Conservation (phyloP, 2,329 filamentous ascomycete genomes). For the Huntiella decipiens region DNA sequence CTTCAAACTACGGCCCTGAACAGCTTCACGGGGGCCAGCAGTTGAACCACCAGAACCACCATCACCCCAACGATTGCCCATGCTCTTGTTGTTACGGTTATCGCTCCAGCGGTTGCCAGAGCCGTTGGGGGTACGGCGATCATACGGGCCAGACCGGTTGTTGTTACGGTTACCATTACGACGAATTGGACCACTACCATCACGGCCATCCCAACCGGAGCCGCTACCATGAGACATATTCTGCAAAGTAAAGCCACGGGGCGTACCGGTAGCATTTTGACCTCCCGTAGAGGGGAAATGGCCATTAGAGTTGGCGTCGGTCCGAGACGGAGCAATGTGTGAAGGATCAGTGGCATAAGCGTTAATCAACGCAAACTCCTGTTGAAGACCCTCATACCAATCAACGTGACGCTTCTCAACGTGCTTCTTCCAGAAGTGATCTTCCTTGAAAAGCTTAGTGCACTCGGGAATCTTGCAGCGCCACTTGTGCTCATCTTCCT, state of each 20-base stretch:
- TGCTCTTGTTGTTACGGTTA: constrained; percentile 27
- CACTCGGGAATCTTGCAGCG: constrained; percentile 93
- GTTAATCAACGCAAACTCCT: constrained; percentile 84
- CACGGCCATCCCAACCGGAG: constrained; percentile 37
- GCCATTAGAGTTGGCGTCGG: constrained; percentile 86
- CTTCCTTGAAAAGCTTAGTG: constrained; percentile 90
- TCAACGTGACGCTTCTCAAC: constrained; percentile 88
- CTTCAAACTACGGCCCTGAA: constrained; percentile 80
- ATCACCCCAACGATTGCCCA: constrained; percentile 46
- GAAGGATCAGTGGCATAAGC: constrained; percentile 85
- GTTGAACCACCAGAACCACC: constrained; percentile 54
- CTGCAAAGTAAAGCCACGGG: constrained; percentile 74
- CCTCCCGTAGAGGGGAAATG: constrained; percentile 73
- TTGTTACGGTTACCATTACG: constrained; percentile 26
- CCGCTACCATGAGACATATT: constrained; percentile 39
- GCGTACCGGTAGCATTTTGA: constrained; percentile 63
- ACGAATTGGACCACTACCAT: constrained; percentile 45
- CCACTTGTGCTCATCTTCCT: constrained; percentile 94
- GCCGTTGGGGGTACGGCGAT: constrained; percentile 40
- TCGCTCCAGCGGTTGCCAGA: constrained; percentile 24
- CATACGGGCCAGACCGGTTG: constrained; percentile 53
- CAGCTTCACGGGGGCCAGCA: constrained; percentile 74
- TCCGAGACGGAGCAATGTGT: constrained; percentile 82
- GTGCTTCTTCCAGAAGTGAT: constrained; percentile 95
- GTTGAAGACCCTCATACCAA: constrained; percentile 62